These are phyloP conservation scores for Nadsonia commutata DNA, from an alignment of 1,139 yeast genomes.

Conservation along the genomic window DNA sequence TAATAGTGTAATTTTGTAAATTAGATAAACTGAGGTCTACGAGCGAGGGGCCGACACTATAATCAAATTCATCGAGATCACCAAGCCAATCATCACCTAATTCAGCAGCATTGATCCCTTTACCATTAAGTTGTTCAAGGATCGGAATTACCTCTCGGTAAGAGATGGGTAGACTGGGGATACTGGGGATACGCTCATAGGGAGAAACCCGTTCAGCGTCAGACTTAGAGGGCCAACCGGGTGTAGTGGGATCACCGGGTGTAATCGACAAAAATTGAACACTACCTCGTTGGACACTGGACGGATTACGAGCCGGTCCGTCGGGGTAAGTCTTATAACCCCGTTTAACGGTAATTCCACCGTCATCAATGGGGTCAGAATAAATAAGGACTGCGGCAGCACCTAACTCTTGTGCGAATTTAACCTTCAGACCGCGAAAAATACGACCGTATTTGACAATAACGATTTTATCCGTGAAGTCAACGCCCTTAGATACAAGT, in stretches of 20 bases:
- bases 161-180: constrained; percentile 51
- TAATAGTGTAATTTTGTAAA: constrained; percentile 40
- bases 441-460: constrained; percentile 45
- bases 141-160: constrained; percentile 44
- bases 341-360: constrained; percentile 31
- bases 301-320: constrained; percentile 58
- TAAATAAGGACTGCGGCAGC: constrained; percentile 46
- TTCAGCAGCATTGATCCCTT: constrained; percentile 29
- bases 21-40: constrained; percentile 36
- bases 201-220: constrained; percentile 38
- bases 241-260: constrained; percentile 89
- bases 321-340: constrained; percentile 47
- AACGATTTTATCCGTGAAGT: constrained; percentile 39
- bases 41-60: constrained; percentile 51
- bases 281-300: constrained; percentile 68
- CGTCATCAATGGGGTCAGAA: constrained; percentile 57
- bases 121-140: constrained; percentile 37
- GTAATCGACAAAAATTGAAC: constrained; percentile 59
- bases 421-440: constrained; percentile 53
- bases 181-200: constrained; percentile 34
- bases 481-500: constrained; percentile 32
- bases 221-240: constrained; percentile 56
- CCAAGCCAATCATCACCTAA: constrained; percentile 32
- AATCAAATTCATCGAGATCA: constrained; percentile 33
- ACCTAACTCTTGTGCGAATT: constrained; percentile 51